Evolutionary conservation across 768 basidiomycete genomes (phyloP), one percentile per base, ranked within the genome.

Genomic region (Mycena galopus): DNA sequence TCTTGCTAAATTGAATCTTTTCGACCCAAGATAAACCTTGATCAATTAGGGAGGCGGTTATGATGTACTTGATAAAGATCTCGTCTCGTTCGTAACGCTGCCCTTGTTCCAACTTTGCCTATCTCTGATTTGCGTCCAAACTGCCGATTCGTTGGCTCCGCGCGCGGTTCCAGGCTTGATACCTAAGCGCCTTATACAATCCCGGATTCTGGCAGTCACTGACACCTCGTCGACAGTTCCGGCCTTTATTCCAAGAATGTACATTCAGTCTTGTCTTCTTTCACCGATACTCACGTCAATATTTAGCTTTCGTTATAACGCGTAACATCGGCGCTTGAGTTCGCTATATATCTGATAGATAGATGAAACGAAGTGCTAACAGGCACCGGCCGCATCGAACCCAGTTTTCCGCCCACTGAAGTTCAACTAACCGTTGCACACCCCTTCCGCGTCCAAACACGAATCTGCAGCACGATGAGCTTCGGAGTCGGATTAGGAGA

Each of bases 401-500:
- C n/a, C 10, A 14, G 23, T 62, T 30, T 23, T 8, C 25, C 23
- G 9, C 39, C 12, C 42, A 61, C 60, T 9, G n/a, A n/a, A 39
- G 11, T 39, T n/a, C n/a, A n/a, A n/a, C n/a, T 39, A 16, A 39
- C 44, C 44, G 21, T 8, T n/a, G 7, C 21, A 47, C n/a, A 47
- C n/a, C n/a, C n/a, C 7, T 21, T 21, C 55, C 29, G 55, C 29
- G n/a, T 60, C 50, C 29, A 21, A 17, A 25, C 62, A 60, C 37
- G 58, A 47, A 27, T 21, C 27, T 27, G 23, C 44, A 56, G 35
- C 65, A 68, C 65, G 44, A 73, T 73, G 72, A 73, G 62, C 57
- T 73, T 73, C 47, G 67, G 67, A 47, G 14, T 73, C 25, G 72
- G 72, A 32, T 2, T 65, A 11, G 72, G 72, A 30, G 72, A 73